A percentile compares a stretch with the other conserved stretches of the same genome.
Evolutionary conservation across 768 basidiomycete species (phyloP).

Genomic region (Gloeostereum incarnatum): DNA sequence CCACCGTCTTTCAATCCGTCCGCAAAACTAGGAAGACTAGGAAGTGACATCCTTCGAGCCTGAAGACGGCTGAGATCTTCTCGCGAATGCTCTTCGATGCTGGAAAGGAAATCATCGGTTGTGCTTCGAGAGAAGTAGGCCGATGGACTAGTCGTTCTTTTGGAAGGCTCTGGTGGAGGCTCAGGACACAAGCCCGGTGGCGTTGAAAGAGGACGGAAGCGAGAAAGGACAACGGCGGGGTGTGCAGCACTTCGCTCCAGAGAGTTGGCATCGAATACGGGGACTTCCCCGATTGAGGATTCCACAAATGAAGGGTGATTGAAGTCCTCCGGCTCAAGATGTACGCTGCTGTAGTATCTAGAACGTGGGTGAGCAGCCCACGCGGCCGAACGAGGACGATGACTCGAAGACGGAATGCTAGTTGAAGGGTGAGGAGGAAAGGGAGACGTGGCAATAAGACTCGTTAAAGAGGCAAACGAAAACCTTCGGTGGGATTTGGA

Average conservation of each 20-base stretch:
- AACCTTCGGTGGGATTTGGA: no score
- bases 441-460: no score
- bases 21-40: not conserved
- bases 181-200: not conserved
- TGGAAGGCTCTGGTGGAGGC: not conserved
- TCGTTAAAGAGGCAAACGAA: no score
- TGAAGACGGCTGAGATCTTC: not conserved
- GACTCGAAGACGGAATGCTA: no score
- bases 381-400: not conserved
- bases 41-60: not conserved
- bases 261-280: no score
- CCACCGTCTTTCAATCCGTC: not conserved
- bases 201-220: constrained; percentile 17
- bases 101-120: no score
- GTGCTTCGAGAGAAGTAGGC: no score
- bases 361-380: constrained; percentile 11
- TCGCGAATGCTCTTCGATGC: not conserved
- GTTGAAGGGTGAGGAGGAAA: no score
- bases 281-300: no score
- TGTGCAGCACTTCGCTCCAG: no score
- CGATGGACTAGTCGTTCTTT: not conserved
- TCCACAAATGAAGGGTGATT: no score
- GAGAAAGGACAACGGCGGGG: constrained; percentile 28
- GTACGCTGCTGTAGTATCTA: constrained; percentile 1
- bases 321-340: no score